Evolutionary conservation across 2,329 filamentous ascomycete species (phyloP).

Genomic region (Xylaria digitata): DNA sequence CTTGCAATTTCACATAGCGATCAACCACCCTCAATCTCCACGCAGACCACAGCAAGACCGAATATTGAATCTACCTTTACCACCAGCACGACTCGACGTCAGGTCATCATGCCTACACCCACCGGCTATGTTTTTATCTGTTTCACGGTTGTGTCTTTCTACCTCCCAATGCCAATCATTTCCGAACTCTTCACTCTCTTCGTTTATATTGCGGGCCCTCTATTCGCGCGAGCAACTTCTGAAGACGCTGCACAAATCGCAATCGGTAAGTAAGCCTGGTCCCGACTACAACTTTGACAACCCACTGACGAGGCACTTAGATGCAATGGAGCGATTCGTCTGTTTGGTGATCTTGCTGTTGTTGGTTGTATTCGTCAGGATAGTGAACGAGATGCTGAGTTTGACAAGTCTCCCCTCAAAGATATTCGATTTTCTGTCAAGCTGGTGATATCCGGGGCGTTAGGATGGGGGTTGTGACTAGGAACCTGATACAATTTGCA

Average conservation of each 20-base stretch:
- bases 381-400: background rate
- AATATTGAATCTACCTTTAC: background rate
- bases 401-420: background rate
- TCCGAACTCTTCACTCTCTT: background rate
- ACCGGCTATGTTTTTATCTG: background rate
- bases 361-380: background rate
- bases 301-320: background rate
- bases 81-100: background rate
- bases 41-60: too few species aligned
- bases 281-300: background rate
- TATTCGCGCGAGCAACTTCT: conserved; percentile 5
- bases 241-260: background rate
- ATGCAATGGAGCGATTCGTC: background rate
- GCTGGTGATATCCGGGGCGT: background rate
- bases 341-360: background rate
- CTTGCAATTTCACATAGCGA: background rate
- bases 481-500: background rate
- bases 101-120: background rate
- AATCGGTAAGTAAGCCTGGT: background rate
- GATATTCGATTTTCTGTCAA: background rate
- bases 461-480: background rate
- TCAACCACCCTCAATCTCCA: background rate
- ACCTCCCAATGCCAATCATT: background rate
- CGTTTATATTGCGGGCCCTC: background rate
- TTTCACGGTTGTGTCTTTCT: background rate